Base-by-base conservation (phyloP, 176 grass and related monocot species). In the Raddia distichophylla region DNA sequence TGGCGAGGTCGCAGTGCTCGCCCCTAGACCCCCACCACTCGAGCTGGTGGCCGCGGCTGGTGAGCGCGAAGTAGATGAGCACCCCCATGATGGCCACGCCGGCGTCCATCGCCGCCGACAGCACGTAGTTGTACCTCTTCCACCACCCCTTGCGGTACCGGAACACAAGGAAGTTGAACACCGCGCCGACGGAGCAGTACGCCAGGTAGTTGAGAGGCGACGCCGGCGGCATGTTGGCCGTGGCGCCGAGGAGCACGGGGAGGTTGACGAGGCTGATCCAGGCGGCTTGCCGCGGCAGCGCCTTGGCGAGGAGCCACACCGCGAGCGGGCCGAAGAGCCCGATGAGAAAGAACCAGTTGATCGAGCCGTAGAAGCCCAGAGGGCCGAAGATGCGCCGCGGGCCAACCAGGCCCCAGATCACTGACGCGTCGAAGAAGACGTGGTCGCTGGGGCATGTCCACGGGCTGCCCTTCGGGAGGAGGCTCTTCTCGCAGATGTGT, bases 341-440 rank as follows among this genome's bases (percentile, higher is more conserved):
- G 43, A 73, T 63, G 0, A 97, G 35, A 89, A 97, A 97, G 91
- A 92, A 92, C 94, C 91, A 97, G 80, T 97, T 97, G 55, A 92
- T 87, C 15, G 89, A 83, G 7, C 62, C 64, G 52, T 97, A 97
- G 85, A 87, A 88, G 71, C 94, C 94, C 7, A 86, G 82, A 0
- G 87, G 85, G 2, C 94, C 94, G 53, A 97, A 97, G 81, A 97
- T 94, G 66, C 91, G 91, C 61, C 87, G 84, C n/a, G 94, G 94
- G 8, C 94, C 94, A 8, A 97, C 91, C 14, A 97, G 85, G 11
- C 94, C 94, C 94, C 94, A 97, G 85, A 97, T 97, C 54, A 97
- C 91, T 0, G 94, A 97, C 13, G 94, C 94, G 78, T 97, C 89
- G 81, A 97, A 97, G 79, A 97, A 97, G 48, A 97, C 94, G 67